A percentile compares a stretch with the other conserved stretches of the same genome.
Evolutionary conservation across 2,329 filamentous ascomycete genomes (phyloP).

Genomic region (Monosporascus ibericus): DNA sequence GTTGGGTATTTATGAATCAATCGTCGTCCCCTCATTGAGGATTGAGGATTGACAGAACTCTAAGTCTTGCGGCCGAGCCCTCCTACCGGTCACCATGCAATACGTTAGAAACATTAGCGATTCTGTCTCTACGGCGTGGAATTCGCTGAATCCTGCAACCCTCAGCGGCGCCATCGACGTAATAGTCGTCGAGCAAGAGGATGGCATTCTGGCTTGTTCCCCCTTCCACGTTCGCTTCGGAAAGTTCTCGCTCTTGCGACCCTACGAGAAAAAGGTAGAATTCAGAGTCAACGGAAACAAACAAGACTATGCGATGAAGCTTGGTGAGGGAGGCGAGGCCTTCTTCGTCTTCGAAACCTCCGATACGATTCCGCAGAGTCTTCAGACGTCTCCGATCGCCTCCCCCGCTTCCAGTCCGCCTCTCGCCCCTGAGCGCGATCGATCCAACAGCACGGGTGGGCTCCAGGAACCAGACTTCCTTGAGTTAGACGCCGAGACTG

Average conservation of each 20-base stretch:
- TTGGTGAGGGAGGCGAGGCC: conserved; percentile 93
- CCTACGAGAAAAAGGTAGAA: conserved; percentile 98
- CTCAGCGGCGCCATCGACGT: conserved; percentile 98
- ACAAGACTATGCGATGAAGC: conserved; percentile 95
- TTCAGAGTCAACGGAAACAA: conserved; percentile 90
- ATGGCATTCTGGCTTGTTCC: conserved; percentile 83
- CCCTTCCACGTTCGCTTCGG: conserved; percentile 98
- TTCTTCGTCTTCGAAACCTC: conserved; percentile 98
- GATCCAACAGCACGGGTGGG: conserved; percentile 25
- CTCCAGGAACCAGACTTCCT: conserved; percentile 66
- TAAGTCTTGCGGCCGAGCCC: not conserved
- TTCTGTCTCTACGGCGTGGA: conserved; percentile 97
- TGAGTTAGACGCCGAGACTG: conserved; percentile 49
- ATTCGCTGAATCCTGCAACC: conserved; percentile 97
- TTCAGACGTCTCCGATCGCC: conserved; percentile 91
- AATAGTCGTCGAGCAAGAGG: conserved; percentile 93
- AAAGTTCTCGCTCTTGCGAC: conserved; percentile 92
- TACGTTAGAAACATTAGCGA: conserved; percentile 95
- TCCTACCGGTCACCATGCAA: conserved; percentile 60
- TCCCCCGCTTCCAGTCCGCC: conserved; percentile 83
- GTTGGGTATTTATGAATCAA: too few species aligned
- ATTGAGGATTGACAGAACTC: too few species aligned
- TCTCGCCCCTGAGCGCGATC: conserved; percentile 42
- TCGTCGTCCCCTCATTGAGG: too few species aligned
- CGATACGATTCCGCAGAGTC: conserved; percentile 80